phyloP scores from a whole-genome alignment of 2,329 filamentous ascomycete genomes.

The Ustulina deusta region DNA sequence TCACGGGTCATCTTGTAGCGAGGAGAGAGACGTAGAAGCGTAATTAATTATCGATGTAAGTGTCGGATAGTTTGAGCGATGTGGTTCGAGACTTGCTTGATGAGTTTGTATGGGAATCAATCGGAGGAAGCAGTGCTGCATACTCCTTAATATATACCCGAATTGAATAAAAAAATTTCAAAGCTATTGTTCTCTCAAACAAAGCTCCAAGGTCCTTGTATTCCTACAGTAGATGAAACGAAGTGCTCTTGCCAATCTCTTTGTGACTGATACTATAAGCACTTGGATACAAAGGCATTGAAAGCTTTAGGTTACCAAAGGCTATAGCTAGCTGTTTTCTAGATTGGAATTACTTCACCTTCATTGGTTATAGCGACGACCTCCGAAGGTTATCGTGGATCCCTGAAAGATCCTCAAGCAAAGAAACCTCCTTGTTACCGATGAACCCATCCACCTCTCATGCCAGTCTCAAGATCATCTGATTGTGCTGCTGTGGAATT shows the following conservation, averaged over 20 bases:
- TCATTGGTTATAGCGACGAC: background rate
- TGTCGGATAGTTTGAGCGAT: background rate
- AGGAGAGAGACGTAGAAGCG: background rate
- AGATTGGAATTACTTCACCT: background rate
- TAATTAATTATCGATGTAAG: background rate
- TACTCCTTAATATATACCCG: slow-evolving; percentile 15
- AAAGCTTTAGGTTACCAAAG: background rate
- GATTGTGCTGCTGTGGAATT: slow-evolving; percentile 30
- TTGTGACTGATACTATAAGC: slow-evolving; percentile 12
- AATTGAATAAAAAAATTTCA: background rate
- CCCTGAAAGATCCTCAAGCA: background rate
- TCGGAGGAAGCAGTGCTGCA: no score
- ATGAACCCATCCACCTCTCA: slow-evolving; percentile 35
- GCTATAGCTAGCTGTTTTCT: background rate
- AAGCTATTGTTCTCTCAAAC: slow-evolving; percentile 5
- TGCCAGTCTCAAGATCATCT: slow-evolving; percentile 35
- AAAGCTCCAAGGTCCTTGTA: background rate
- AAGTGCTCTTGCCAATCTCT: background rate
- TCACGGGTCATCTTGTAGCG: background rate
- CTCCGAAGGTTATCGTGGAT: background rate
- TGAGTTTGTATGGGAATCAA: background rate
- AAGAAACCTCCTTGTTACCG: slow-evolving; percentile 5
- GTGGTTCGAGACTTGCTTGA: background rate
- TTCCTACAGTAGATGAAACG: background rate
- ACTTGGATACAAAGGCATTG: slow-evolving; percentile 5